Evolutionary conservation across 2,329 filamentous ascomycete species (phyloP), one percentile per base, ranked within the genome.

Genomic region (Furcasterigmium furcatum): DNA sequence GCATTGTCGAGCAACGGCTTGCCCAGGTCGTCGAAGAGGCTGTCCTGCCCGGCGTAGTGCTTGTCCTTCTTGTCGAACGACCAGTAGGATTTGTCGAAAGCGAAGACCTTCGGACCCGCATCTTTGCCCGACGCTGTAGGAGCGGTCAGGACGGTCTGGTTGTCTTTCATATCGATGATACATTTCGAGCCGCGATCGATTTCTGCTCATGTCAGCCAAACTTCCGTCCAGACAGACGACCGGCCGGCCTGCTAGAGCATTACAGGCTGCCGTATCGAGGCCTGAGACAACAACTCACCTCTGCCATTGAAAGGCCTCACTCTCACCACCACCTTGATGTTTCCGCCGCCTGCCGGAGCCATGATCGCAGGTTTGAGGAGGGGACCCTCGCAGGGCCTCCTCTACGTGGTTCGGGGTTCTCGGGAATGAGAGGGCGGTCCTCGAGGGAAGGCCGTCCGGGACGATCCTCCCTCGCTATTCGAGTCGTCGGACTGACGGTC

Each of bases 321-420:
- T 73, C 94, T 84, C 76, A 99, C 94, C 77, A 99, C 94, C 74
- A 99, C 94, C 85, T 99, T 99, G 70, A 99, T 99, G 65, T 99
- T 99, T 64, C 94, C 91, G 72, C 88, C 91, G 62, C 88, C 88
- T 53, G 53, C 77, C 58, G 80, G 75, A 61, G 81, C 78, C 85
- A 88, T 88, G 61, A 45, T 53, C 45, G 30, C 36, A 12, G 7
- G n/a, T 16, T 19, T 10, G 14, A 16, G 41, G 10, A 22, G 30
- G 41, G 32, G 16, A 24, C 30, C 41, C n/a, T 22, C 21, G 5
- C 22, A 18, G 30, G 41, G 22, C 21, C 20, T 19, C 32, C 21
- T 16, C 32, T 19, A 38, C 24, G n/a, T 22, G 27, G 18, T 42
- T 27, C 24, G 24, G 32, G n/a, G 32, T n/a, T 6, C 13, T 8